A percentile compares a stretch with the other conserved stretches of the same genome.
Conservation (phyloP, 495 filamentous ascomycete genomes). For the Penicillium taxi region DNA sequence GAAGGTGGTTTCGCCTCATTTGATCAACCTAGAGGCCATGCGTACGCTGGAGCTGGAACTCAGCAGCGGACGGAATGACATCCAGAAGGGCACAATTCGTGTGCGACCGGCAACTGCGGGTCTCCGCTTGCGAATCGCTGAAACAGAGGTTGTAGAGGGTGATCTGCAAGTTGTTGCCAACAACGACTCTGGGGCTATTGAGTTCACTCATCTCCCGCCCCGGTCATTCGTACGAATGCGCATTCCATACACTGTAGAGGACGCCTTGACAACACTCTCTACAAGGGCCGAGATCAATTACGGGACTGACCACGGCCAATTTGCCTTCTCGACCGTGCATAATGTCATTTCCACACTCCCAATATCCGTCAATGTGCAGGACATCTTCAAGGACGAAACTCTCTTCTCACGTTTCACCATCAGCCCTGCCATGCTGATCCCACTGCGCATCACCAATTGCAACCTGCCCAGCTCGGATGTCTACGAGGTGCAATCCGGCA, state of each 20-base stretch:
- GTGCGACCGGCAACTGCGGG: conserved; percentile 81
- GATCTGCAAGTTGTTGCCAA: conserved; percentile 48
- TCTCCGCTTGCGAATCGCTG: conserved; percentile 68
- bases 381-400: conserved; percentile 76
- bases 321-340: conserved; percentile 56
- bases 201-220: conserved; percentile 46
- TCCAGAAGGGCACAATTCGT: conserved; percentile 59
- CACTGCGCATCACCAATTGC: conserved; percentile 64
- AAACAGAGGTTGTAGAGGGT: conserved; percentile 52
- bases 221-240: conserved; percentile 47
- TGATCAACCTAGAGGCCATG: conserved; percentile 66
- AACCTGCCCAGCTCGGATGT: conserved; percentile 59
- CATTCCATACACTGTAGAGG: conserved; percentile 82
- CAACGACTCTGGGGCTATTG: conserved; percentile 59
- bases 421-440: conserved; percentile 63
- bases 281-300: conserved; percentile 74
- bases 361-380: conserved; percentile 92
- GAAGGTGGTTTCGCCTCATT: conserved; percentile 35
- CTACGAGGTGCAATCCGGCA: conserved; percentile 57
- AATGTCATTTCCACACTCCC: conserved; percentile 64
- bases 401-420: conserved; percentile 88
- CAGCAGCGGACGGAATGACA: conserved; percentile 66
- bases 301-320: conserved; percentile 62
- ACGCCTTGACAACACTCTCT: conserved; percentile 60
- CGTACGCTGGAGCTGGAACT: conserved; percentile 68